Evolutionary conservation across 2,329 filamentous ascomycete species (phyloP).

Genomic region (Microsporum ferrugineum): DNA sequence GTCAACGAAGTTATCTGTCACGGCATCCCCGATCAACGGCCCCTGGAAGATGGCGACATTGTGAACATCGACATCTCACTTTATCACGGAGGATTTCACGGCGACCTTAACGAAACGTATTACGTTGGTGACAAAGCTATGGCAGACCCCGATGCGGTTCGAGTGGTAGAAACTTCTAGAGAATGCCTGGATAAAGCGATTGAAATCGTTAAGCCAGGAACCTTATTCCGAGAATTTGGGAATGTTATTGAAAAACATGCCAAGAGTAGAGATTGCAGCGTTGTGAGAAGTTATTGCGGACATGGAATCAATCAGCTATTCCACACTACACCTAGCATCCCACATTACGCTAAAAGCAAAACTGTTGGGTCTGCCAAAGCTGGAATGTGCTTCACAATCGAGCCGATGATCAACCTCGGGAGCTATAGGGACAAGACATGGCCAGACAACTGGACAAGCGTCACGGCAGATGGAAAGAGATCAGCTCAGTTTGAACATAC

Average conservation of each 20-base stretch:
- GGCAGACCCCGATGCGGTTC: conserved; percentile 72
- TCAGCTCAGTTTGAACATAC: conserved; percentile 95
- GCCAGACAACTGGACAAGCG: conserved; percentile 98
- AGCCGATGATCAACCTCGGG: conserved; percentile 93
- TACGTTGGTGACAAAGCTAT: conserved; percentile 85
- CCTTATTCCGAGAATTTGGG: conserved; percentile 83
- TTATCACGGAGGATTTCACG: conserved; percentile 90
- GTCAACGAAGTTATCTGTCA: conserved; percentile 97
- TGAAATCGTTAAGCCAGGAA: conserved; percentile 82
- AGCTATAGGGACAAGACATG: conserved; percentile 88
- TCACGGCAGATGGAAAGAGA: conserved; percentile 74
- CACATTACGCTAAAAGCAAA: conserved; percentile 98
- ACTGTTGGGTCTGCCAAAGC: conserved; percentile 86
- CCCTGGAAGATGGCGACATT: conserved; percentile 84
- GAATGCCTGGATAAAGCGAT: conserved; percentile 88
- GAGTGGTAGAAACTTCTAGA: conserved; percentile 79
- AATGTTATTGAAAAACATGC: conserved; percentile 93
- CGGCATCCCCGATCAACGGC: conserved; percentile 85
- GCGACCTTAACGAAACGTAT: conserved; percentile 96
- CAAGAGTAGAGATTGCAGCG: conserved; percentile 72
- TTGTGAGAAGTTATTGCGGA: conserved; percentile 91
- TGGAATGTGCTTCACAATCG: conserved; percentile 98
- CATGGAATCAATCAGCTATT: conserved; percentile 92
- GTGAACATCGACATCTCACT: conserved; percentile 93
- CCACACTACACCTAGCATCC: conserved; percentile 86